Conservation (phyloP, 345 rosid species). For the Carallia brachiata region DNA sequence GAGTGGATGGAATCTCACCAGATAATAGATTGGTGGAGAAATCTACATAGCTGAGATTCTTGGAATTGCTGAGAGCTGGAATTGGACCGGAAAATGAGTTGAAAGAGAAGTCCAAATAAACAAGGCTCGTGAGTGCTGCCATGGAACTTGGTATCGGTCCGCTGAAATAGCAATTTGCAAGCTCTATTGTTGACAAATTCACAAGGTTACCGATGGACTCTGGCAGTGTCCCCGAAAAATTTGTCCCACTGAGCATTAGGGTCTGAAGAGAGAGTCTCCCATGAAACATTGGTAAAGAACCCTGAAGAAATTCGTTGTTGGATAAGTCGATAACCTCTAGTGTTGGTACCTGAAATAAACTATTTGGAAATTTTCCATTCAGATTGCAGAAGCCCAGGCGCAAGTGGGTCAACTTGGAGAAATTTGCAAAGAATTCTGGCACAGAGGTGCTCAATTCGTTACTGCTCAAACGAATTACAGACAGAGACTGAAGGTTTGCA, state of each 20-base stretch:
- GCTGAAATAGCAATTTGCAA: conserved; percentile 8
- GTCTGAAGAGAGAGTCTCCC: conserved; percentile 14
- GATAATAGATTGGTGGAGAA: not conserved
- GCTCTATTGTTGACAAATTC: conserved; percentile 12
- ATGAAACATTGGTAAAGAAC: conserved; percentile 4
- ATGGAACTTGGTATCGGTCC: conserved; percentile 32
- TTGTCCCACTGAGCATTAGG: conserved; percentile 15
- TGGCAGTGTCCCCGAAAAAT: conserved; percentile 25
- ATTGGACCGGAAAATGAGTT: conserved; percentile 29
- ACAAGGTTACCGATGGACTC: conserved; percentile 26
- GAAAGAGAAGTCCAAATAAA: conserved; percentile 9
- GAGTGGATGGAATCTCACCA: not conserved
- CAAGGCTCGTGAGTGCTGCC: conserved; percentile 12
- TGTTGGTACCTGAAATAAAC: conserved; percentile 12
- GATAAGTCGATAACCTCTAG: conserved; percentile 31
- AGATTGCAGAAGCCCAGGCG: not conserved
- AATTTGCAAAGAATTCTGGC: conserved; percentile 21
- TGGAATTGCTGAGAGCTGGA: conserved; percentile 16
- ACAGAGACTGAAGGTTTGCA: conserved; percentile 1
- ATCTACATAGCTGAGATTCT: conserved; percentile 24
- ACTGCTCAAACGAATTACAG: not conserved
- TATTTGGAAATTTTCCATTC: conserved; percentile 21
- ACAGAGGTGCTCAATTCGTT: conserved; percentile 24
- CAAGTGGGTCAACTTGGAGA: conserved; percentile 14
- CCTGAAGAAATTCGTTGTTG: conserved; percentile 9